Percentiles rank a stretch among this genome's conserved stretches.
phyloP scores from a whole-genome alignment of 805 yeast genomes.

The Candida ulmi region DNA sequence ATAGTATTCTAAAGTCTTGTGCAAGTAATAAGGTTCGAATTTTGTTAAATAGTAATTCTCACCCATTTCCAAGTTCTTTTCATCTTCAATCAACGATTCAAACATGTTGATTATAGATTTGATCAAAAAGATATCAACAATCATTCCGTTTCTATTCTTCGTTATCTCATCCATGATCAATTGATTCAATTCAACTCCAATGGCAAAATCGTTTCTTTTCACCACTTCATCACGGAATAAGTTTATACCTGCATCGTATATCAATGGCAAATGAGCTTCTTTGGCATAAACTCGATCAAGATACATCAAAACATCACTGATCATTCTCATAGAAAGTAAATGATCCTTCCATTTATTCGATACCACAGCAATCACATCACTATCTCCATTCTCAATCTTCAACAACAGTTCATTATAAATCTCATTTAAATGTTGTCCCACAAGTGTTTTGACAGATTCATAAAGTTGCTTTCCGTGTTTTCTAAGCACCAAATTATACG shows the following conservation, averaged over 20 bases:
- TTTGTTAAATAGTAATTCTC: constrained; percentile 58
- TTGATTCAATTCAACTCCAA: constrained; percentile 46
- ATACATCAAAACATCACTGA: constrained; percentile 82
- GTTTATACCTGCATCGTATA: constrained; percentile 70
- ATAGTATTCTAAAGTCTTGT: constrained; percentile 53
- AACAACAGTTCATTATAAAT: constrained; percentile 14
- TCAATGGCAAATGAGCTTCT: constrained; percentile 54
- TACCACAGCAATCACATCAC: constrained; percentile 30
- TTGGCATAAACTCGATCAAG: constrained; percentile 80
- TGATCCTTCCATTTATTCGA: constrained; percentile 61
- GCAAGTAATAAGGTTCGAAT: constrained; percentile 63
- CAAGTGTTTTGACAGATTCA: constrained; percentile 46
- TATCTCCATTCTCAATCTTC: constrained; percentile 8
- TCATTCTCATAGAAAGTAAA: constrained; percentile 64
- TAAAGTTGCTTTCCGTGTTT: constrained; percentile 64
- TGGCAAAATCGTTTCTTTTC: constrained; percentile 38
- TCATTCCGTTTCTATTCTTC: constrained; percentile 49
- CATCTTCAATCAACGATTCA: constrained; percentile 52
- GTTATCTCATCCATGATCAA: constrained; percentile 51
- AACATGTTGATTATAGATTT: constrained; percentile 65
- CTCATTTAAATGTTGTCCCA: constrained; percentile 40
- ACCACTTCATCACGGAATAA: constrained; percentile 60
- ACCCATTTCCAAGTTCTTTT: constrained; percentile 29
- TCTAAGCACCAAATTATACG: constrained; percentile 69
- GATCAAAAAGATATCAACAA: constrained; percentile 52